Percentiles rank a stretch among this genome's conserved stretches.
These are phyloP conservation scores for Penicillium sp. DNA, from an alignment of 2,329 filamentous ascomycete species.

Conservation along the genomic window DNA sequence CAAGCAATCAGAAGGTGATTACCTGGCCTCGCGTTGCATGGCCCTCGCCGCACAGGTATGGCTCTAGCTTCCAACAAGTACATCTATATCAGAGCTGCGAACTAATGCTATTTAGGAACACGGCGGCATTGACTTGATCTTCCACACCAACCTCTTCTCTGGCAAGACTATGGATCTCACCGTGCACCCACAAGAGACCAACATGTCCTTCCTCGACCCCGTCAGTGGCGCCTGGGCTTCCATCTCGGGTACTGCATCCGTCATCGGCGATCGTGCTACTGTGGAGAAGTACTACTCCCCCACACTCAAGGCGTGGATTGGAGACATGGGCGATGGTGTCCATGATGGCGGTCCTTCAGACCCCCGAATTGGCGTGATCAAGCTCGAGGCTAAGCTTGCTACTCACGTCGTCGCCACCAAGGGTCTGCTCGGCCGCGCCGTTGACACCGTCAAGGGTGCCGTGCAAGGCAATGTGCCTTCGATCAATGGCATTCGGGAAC, in stretches of 20 bases:
- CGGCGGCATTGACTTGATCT: slow-evolving; percentile 78
- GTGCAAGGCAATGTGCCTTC: slow-evolving; percentile 70
- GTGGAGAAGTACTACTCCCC: slow-evolving; percentile 76
- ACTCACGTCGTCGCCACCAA: slow-evolving; percentile 69
- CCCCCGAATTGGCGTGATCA: slow-evolving; percentile 79
- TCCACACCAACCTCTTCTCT: slow-evolving; percentile 89
- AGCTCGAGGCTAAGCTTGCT: slow-evolving; percentile 69
- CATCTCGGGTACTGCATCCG: slow-evolving; percentile 69
- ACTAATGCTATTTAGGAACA: slow-evolving; percentile 59
- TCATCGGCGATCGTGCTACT: slow-evolving; percentile 68
- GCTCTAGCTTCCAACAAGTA: neutral
- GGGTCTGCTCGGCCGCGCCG: slow-evolving; percentile 63
- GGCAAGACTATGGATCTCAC: slow-evolving; percentile 82
- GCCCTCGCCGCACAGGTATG: slow-evolving; percentile 73
- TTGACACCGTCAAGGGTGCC: slow-evolving; percentile 74
- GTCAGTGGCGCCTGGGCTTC: slow-evolving; percentile 82
- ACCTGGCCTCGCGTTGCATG: slow-evolving; percentile 82
- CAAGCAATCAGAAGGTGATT: slow-evolving; percentile 59
- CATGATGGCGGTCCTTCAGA: slow-evolving; percentile 82
- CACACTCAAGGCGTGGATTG: slow-evolving; percentile 78
- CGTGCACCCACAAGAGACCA: slow-evolving; percentile 68
- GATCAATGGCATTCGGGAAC: slow-evolving; percentile 75
- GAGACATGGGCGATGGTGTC: slow-evolving; percentile 77
- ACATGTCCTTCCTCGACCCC: slow-evolving; percentile 75
- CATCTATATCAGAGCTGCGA: neutral